Evolutionary conservation across 1,284 basidiomycete species (phyloP).

Genomic region (Xanthoconium separans): DNA sequence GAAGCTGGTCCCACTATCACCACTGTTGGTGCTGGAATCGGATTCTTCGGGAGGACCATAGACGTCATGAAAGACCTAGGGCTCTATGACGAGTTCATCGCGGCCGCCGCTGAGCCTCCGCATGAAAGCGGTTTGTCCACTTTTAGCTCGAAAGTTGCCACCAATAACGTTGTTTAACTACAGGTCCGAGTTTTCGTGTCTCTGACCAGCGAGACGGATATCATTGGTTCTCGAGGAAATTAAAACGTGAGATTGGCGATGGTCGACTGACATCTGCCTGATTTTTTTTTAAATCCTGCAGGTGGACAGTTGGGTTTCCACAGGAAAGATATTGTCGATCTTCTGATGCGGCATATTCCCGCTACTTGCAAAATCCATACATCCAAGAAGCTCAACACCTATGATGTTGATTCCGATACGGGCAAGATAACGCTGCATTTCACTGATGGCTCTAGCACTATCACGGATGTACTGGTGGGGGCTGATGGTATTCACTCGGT

Average conservation of each 20-base stretch:
- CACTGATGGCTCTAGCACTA: constrained; percentile 30
- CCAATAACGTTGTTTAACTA: not conserved
- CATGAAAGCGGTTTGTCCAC: not conserved
- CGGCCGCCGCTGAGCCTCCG: constrained; percentile 7
- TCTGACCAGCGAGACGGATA: constrained; percentile 28
- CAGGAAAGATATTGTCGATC: constrained; percentile 34
- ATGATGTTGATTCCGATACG: constrained; percentile 14
- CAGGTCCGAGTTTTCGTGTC: constrained; percentile 21
- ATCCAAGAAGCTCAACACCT: constrained; percentile 31
- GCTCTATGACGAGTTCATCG: constrained; percentile 21
- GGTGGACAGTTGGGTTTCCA: constrained; percentile 31
- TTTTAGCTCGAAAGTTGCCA: not conserved
- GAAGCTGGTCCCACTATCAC: constrained; percentile 36
- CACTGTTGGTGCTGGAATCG: constrained; percentile 39
- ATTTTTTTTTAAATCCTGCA: constrained; percentile 6
- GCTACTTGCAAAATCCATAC: constrained; percentile 31
- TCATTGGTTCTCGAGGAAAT: constrained; percentile 16
- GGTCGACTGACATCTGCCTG: not conserved
- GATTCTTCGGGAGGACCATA: constrained; percentile 36
- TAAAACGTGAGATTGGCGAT: constrained; percentile 11
- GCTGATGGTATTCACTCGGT: constrained; percentile 26
- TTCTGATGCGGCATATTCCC: constrained; percentile 30
- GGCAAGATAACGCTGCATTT: constrained; percentile 30
- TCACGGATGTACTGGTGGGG: constrained; percentile 38
- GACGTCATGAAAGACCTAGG: constrained; percentile 36